Conservation (phyloP, 257 asterid species). For the Petunia axillaris region DNA sequence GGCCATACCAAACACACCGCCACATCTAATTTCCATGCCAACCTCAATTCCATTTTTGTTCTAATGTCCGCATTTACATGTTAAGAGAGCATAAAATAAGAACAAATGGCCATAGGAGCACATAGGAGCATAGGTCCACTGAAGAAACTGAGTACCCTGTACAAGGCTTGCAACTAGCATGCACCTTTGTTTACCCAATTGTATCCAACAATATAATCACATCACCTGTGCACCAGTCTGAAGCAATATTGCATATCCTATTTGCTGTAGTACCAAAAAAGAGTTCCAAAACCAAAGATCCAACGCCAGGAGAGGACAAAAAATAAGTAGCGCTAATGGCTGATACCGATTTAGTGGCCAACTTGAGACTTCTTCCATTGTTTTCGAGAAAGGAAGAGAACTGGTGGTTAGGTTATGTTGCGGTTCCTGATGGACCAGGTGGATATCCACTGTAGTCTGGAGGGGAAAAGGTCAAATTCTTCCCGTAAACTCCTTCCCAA, state of each 20-base stretch:
- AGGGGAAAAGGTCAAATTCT: conserved; percentile 83
- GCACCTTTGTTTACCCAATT: neutral
- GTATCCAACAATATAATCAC: conserved; percentile 34
- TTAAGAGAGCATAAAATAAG: too few species aligned
- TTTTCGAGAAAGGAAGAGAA: conserved; percentile 67
- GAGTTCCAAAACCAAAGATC: conserved; percentile 94
- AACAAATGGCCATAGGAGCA: too few species aligned
- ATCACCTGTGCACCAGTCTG: conserved; percentile 43
- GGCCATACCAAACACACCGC: too few species aligned
- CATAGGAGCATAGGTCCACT: neutral
- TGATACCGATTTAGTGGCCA: conserved; percentile 90
- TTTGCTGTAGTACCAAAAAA: conserved; percentile 70
- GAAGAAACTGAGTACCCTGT: neutral
- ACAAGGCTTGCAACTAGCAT: too few species aligned
- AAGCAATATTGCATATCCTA: conserved; percentile 60
- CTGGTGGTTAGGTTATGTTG: conserved; percentile 38
- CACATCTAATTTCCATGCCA: too few species aligned
- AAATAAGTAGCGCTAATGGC: conserved; percentile 80
- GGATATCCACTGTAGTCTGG: conserved; percentile 86
- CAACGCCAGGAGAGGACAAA: conserved; percentile 86
- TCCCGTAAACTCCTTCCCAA: conserved; percentile 76
- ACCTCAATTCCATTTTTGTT: too few species aligned
- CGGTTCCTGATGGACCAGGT: conserved; percentile 84
- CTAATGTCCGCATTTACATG: too few species aligned
- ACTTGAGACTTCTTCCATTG: conserved; percentile 59